phyloP scores from a whole-genome alignment of 148 eudicot genomes.

The Vaccinium myrtillus region DNA sequence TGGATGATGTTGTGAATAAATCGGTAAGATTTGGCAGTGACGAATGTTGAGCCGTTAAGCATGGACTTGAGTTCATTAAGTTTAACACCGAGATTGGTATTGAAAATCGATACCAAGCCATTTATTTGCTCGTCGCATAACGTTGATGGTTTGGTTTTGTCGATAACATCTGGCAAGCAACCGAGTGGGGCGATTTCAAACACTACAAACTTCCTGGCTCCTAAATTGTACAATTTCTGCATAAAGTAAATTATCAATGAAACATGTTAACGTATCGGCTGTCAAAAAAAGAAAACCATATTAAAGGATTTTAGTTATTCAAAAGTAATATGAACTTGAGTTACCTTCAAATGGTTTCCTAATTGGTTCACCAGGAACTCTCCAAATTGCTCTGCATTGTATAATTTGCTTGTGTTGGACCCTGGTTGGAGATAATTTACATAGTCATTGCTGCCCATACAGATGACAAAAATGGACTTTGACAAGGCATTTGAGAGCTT shows the following conservation, averaged over 20 bases:
- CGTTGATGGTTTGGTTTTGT: slow-evolving; percentile 2
- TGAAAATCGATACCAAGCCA: slow-evolving; percentile 17
- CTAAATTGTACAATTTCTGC: slow-evolving; percentile 19
- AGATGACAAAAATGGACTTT: slow-evolving; percentile 15
- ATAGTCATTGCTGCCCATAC: slow-evolving; percentile 24
- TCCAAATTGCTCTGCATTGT: slow-evolving; percentile 12
- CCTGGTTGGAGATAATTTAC: slow-evolving; percentile 16
- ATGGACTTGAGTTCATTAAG: slow-evolving; percentile 8
- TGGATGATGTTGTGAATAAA: slow-evolving; percentile 15
- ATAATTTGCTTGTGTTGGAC: background rate
- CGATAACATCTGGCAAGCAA: slow-evolving; percentile 12
- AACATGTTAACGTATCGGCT: background rate
- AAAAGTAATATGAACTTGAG: background rate
- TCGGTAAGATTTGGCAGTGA: slow-evolving; percentile 1
- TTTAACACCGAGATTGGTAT: slow-evolving; percentile 2
- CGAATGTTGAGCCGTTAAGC: slow-evolving; percentile 11
- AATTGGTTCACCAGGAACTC: slow-evolving; percentile 14
- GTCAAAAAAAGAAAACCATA: background rate
- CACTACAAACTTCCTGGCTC: slow-evolving; percentile 21
- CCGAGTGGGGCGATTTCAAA: slow-evolving; percentile 20
- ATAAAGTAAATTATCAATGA: background rate
- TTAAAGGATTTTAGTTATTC: background rate
- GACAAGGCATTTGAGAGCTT: background rate
- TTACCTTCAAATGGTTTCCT: slow-evolving; percentile 14
- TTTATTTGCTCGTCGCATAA: slow-evolving; percentile 13